Base-by-base conservation (phyloP, 805 yeast genomes). In the Dipodascus geniculatus region DNA sequence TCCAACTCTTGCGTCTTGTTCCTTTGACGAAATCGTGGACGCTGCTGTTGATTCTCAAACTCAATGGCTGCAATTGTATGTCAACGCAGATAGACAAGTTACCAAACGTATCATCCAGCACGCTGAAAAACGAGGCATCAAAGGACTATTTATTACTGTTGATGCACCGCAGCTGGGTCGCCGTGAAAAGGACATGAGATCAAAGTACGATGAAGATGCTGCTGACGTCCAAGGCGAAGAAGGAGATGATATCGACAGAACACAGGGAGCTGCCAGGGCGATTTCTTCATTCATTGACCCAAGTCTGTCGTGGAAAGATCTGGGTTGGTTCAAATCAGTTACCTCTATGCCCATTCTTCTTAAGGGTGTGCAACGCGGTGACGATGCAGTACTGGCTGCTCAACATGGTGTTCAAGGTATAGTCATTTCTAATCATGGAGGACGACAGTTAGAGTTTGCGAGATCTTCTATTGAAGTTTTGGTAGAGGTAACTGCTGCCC, bases 91-190 rank as follows among this genome's bases (percentile, higher is more conserved):
- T 67, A 75, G 93, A 52, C 74, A 75, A n/a, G 72, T 81, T 52
- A 78, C 89, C 33, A 71, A 73, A 51, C 69, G 74, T 31, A 72
- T 84, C 58, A 79, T 89, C n/a, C 74, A 75, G 60, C 82, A 82
- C 61, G 93, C 88, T 16, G 90, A 85, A 65, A 63, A 71, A 51
- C 71, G 85, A 53, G 95, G 95, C 1, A 76, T 86, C 66, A 83
- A 83, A 61, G 96, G 93, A 2, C 72, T 89, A 33, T 88, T 88
- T 64, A 80, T 89, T 58, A 89, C 97, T 0, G 96, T 87, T 4
- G 96, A 89, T 72, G 96, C 96, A 0, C 96, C 96, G 3, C 84
- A 85, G 57, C 74, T 89, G 48, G 97, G 97, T 14, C 80, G 93
- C 58, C 80, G 97, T 61, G 97, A 90, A 68, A 89, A 87, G 68